Percentiles rank a stretch among this genome's conserved stretches.
These are phyloP conservation scores for Nymphaea thermarum DNA, from an alignment of 164 flowering plant genomes.

Conservation along the genomic window DNA sequence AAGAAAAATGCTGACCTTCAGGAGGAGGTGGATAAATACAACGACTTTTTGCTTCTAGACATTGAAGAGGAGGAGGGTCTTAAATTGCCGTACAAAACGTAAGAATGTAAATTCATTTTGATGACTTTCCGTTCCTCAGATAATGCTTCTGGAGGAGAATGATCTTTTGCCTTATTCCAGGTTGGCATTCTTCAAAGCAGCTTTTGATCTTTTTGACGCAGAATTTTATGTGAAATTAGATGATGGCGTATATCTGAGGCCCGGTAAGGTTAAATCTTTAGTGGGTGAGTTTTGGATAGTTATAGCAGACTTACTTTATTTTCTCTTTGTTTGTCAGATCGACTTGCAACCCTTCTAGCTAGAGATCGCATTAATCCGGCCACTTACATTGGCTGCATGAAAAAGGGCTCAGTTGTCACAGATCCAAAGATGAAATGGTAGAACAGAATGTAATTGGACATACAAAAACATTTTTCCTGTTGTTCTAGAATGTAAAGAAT, in stretches of 20 bases:
- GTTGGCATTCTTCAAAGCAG: conserved; percentile 67
- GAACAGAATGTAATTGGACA: background rate
- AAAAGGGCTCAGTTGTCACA: conserved; percentile 65
- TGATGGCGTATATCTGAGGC: conserved; percentile 63
- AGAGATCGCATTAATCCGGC: conserved; percentile 45
- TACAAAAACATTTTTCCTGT: background rate
- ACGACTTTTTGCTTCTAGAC: conserved; percentile 55
- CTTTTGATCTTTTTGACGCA: conserved; percentile 53
- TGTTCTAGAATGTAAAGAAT: background rate
- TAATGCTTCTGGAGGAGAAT: background rate
- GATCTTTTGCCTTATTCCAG: conserved; percentile 19
- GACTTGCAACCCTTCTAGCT: conserved; percentile 60
- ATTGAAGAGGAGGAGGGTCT: conserved; percentile 32
- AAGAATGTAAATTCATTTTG: conserved; percentile 6
- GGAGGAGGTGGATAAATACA: conserved; percentile 47
- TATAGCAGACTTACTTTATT: background rate
- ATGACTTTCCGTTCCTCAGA: background rate
- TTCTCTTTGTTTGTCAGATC: conserved; percentile 29
- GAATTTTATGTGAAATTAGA: conserved; percentile 72
- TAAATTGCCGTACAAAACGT: conserved; percentile 55
- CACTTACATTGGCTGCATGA: conserved; percentile 85
- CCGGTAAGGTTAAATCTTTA: conserved; percentile 23
- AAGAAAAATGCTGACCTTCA: conserved; percentile 34
- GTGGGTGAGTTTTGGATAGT: background rate
- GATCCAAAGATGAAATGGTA: conserved; percentile 74